Base-by-base conservation (phyloP, 164 flowering plant species). In the Stephania cephalantha region DNA sequence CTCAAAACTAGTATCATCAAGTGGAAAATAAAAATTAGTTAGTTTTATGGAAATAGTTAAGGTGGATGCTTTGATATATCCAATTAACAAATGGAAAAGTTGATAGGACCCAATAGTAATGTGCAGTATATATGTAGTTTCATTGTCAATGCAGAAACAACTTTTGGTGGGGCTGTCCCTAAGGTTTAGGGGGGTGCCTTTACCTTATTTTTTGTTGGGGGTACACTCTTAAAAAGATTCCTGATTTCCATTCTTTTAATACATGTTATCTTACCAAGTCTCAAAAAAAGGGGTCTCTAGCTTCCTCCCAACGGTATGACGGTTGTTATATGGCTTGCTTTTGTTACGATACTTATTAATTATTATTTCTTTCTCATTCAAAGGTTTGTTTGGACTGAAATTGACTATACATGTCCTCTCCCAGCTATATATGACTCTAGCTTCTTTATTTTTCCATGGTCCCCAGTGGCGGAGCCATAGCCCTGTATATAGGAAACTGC, bases 131-230 rank as follows among this genome's bases (percentile, higher is more conserved):
- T n/a, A 58, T 58, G 20, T 58, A 7, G n/a, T 4, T 58, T 58
- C 64, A 58, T 58, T 58, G 64, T 58, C 64, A 58, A 58, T 58
- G 64, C 64, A 58, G 64, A 9, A 50, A 50, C 64, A 58, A n/a
- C 64, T 58, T 58, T 58, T 58, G 20, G 20, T 58, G 64, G 64
- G 42, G 18, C 18, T 58, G n/a, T 2, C 20, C 11, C 64, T 58
- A 15, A 6, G 64, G 64, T 5, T 58, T 58, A 58, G 20, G 6
- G 64, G 20, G 12, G 7, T 58, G 20, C n/a, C 64, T 50, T 9
- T 50, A 13, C 55, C 15, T 58, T 15, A 58, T 58, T 58, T 15
- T 15, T 35, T 35, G 42, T 35, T 35, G 42, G 1, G 64, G 64
- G 6, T n/a, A 58, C 64, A 18, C 64, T 58, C 15, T 2, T 50